phyloP scores from a whole-genome alignment of 495 filamentous ascomycete genomes.

The Tuber borchii region DNA sequence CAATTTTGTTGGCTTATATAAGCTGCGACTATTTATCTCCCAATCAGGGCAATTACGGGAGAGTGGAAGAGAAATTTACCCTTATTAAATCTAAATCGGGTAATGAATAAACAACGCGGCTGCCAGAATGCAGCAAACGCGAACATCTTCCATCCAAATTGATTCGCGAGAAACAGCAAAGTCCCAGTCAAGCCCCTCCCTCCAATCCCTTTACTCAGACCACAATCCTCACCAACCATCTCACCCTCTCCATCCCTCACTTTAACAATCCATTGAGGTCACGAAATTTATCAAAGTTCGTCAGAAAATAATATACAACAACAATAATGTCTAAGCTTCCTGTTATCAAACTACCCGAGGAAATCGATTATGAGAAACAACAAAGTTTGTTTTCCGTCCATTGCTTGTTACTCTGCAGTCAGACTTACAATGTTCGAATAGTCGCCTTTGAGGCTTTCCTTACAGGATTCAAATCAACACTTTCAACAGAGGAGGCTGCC shows the following conservation, averaged over 20 bases:
- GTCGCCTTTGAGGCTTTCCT: conserved; percentile 85
- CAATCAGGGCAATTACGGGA: neutral
- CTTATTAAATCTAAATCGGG: neutral
- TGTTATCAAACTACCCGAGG: conserved; percentile 28
- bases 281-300: neutral
- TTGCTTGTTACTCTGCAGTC: neutral
- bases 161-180: conserved; percentile 3
- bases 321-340: conserved; percentile 34
- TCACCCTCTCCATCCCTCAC: neutral
- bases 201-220: neutral
- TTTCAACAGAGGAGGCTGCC: conserved; percentile 63
- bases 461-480: conserved; percentile 73
- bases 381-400: conserved; percentile 52
- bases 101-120: conserved; percentile 1
- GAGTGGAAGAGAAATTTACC: neutral
- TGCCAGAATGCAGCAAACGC: neutral
- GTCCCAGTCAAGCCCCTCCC: conserved; percentile 8
- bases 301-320: neutral
- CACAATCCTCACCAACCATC: conserved; percentile 5
- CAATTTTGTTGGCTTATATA: neutral
- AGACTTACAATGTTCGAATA: conserved; percentile 41
- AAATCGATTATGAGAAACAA: conserved; percentile 74
- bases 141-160: neutral
- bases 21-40: neutral
- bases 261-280: conserved; percentile 6